These are phyloP conservation scores for Blumeria graminis DNA, from an alignment of 2,329 filamentous ascomycete genomes.

Conservation along the genomic window DNA sequence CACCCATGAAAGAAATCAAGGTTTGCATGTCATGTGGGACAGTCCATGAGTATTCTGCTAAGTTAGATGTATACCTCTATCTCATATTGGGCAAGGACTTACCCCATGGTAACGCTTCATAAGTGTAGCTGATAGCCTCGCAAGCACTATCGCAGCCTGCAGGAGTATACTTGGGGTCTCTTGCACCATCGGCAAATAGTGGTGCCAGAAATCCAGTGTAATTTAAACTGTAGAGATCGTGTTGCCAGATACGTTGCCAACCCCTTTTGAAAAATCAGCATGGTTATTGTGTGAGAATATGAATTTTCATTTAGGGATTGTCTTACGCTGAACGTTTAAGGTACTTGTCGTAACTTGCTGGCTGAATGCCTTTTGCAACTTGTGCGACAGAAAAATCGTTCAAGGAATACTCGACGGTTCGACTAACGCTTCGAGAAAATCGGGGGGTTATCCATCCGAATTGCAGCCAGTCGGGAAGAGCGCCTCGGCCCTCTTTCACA, in stretches of 20 bases:
- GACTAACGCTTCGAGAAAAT: conserved; percentile 35
- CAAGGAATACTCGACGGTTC: conserved; percentile 41
- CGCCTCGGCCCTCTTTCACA: conserved; percentile 43
- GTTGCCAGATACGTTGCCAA: conserved; percentile 54
- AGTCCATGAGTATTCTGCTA: conserved; percentile 24
- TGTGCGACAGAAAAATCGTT: conserved; percentile 47
- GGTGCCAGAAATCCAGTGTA: conserved; percentile 46
- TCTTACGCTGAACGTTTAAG: conserved; percentile 26
- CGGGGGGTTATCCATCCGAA: conserved; percentile 40
- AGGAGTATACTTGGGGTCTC: conserved; percentile 13
- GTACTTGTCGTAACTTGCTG: conserved; percentile 33
- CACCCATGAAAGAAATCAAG: conserved; percentile 23
- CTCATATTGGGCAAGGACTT: not conserved
- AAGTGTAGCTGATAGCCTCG: conserved; percentile 9
- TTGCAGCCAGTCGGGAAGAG: conserved; percentile 40
- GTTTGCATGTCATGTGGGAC: conserved; percentile 29
- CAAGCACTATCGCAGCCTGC: not conserved
- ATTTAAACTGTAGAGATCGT: conserved; percentile 26
- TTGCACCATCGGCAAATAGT: conserved; percentile 21
- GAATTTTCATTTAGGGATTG: not conserved
- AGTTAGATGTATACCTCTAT: not conserved
- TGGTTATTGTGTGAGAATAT: too few species aligned
- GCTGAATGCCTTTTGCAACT: conserved; percentile 34
- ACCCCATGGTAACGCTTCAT: conserved; percentile 25
- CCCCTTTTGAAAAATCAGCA: conserved; percentile 10